phyloP scores from a whole-genome alignment of 352 stramenopile species.

The Pythium vanterpoolii region DNA sequence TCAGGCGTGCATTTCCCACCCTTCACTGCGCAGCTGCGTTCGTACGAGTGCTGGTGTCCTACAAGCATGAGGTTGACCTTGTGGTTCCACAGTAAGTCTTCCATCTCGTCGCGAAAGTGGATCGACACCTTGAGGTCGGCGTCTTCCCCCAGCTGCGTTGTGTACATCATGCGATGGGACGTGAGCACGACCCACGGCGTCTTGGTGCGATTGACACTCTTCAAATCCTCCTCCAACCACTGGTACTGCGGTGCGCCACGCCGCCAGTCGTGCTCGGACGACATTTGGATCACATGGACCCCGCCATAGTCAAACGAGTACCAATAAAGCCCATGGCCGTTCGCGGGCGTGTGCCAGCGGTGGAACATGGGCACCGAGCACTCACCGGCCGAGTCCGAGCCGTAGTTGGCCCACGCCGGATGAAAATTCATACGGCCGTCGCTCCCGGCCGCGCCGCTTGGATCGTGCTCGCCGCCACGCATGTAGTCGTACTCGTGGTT shows the following conservation, averaged over 20 bases:
- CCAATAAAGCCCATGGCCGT: slow-evolving; percentile 77
- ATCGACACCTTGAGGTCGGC: slow-evolving; percentile 65
- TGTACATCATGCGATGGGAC: slow-evolving; percentile 91
- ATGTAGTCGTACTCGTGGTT: slow-evolving; percentile 84
- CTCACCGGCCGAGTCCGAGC: slow-evolving; percentile 64
- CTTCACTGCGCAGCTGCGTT: slow-evolving; percentile 84
- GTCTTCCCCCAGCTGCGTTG: slow-evolving; percentile 65
- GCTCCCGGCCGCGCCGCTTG: slow-evolving; percentile 37
- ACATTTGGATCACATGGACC: slow-evolving; percentile 91
- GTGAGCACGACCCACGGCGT: slow-evolving; percentile 93
- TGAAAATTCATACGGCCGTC: slow-evolving; percentile 71
- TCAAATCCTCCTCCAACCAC: slow-evolving; percentile 87
- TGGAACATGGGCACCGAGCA: slow-evolving; percentile 78
- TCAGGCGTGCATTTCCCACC: slow-evolving; percentile 69
- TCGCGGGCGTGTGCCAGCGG: slow-evolving; percentile 59
- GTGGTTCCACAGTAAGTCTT: slow-evolving; percentile 85
- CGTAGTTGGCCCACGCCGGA: slow-evolving; percentile 67
- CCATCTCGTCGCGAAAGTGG: slow-evolving; percentile 86
- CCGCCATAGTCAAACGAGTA: slow-evolving; percentile 90
- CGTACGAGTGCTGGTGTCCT: slow-evolving; percentile 92
- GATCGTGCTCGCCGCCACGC: slow-evolving; percentile 48
- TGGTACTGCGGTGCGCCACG: slow-evolving; percentile 84
- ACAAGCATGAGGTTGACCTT: slow-evolving; percentile 90
- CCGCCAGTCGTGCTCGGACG: slow-evolving; percentile 88
- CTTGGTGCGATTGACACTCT: slow-evolving; percentile 68